phyloP scores from a whole-genome alignment of 345 rosid genomes.

The Heritiera littoralis region DNA sequence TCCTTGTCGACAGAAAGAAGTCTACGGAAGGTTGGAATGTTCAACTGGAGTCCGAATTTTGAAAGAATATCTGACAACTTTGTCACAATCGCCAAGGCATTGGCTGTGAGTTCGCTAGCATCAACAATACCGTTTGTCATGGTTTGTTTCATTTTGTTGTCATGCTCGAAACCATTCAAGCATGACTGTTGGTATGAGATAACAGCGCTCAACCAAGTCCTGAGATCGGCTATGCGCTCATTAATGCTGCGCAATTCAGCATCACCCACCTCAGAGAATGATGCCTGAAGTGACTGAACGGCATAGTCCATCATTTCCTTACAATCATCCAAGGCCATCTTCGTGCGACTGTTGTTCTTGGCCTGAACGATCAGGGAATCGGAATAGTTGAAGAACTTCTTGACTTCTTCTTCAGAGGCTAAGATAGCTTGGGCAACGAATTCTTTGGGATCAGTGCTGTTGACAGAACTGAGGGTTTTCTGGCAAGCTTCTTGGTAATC shows the following conservation, averaged over 20 bases:
- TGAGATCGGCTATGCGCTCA: slow-evolving; percentile 28
- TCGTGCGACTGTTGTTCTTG: neutral
- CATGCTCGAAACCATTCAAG: slow-evolving; percentile 48
- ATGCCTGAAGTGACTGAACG: slow-evolving; percentile 34
- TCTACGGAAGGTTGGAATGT: neutral
- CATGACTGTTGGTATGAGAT: slow-evolving; percentile 59
- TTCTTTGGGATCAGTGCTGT: slow-evolving; percentile 52
- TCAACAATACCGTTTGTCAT: slow-evolving; percentile 32
- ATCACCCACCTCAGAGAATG: slow-evolving; percentile 30
- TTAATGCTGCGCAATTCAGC: slow-evolving; percentile 17
- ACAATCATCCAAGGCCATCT: slow-evolving; percentile 45
- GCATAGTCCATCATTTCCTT: slow-evolving; percentile 38
- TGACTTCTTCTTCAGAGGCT: slow-evolving; percentile 41
- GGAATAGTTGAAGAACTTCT: slow-evolving; percentile 44
- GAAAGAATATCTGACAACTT: slow-evolving; percentile 40
- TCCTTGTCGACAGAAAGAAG: neutral
- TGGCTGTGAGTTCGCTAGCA: slow-evolving; percentile 45
- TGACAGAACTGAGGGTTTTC: slow-evolving; percentile 41
- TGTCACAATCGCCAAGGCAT: slow-evolving; percentile 55
- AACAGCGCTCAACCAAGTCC: slow-evolving; percentile 60
- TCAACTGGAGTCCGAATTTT: slow-evolving; percentile 32
- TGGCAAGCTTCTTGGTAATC: slow-evolving; percentile 52
- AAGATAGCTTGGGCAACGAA: slow-evolving; percentile 39
- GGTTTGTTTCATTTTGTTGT: slow-evolving; percentile 24
- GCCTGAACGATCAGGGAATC: slow-evolving; percentile 22